A percentile compares a stretch with the other conserved stretches of the same genome.
phyloP scores from a whole-genome alignment of 2,329 filamentous ascomycete genomes.

The Botryotinia globosa region DNA sequence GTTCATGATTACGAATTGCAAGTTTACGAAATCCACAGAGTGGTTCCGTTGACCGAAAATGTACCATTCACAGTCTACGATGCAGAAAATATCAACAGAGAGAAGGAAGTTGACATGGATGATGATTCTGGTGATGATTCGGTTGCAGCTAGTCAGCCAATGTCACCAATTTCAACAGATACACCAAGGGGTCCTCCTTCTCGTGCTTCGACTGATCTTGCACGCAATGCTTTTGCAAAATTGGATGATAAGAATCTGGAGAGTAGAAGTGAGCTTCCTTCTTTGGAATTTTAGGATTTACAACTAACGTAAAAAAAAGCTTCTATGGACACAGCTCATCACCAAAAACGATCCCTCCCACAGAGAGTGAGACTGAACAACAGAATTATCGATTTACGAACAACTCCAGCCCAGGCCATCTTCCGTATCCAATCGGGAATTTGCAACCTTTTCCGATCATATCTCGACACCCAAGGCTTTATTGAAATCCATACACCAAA shows the following conservation, averaged over 20 bases:
- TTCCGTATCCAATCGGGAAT: conserved; percentile 84
- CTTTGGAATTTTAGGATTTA: conserved; percentile 11
- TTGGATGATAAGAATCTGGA: conserved; percentile 15
- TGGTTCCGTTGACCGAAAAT: conserved; percentile 58
- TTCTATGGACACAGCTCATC: conserved; percentile 30
- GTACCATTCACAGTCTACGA: conserved; percentile 69
- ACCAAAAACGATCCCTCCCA: conserved; percentile 32
- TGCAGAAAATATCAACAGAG: conserved; percentile 58
- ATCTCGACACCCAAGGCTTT: conserved; percentile 73
- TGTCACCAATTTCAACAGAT: conserved; percentile 13
- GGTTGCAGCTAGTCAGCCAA: background rate
- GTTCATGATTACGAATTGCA: conserved; percentile 75
- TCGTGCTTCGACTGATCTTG: conserved; percentile 19
- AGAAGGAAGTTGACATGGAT: conserved; percentile 54
- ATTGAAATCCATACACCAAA: conserved; percentile 95
- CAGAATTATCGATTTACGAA: conserved; percentile 79
- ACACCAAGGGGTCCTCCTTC: conserved; percentile 14
- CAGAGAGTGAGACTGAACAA: conserved; percentile 65
- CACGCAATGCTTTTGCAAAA: conserved; percentile 16
- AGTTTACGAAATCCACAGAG: conserved; percentile 62
- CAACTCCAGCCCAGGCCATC: conserved; percentile 81
- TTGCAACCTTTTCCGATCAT: conserved; percentile 73
- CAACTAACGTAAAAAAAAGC: conserved; percentile 23
- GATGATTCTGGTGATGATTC: conserved; percentile 42
- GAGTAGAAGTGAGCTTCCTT: conserved; percentile 21